These are phyloP conservation scores for Populus deltoides DNA, from an alignment of 345 rosid genomes.

Conservation along the genomic window DNA sequence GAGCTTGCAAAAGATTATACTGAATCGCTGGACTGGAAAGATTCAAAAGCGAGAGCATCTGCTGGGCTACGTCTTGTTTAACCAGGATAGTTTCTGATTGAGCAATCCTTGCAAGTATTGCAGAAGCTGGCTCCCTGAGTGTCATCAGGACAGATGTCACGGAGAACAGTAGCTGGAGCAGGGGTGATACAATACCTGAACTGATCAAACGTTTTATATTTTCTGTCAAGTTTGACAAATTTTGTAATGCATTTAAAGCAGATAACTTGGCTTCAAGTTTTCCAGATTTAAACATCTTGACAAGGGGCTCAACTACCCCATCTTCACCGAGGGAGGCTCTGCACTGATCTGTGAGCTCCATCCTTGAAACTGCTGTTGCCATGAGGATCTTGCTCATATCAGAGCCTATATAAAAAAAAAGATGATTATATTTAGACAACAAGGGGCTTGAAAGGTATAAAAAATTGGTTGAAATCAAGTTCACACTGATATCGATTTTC, in stretches of 20 bases:
- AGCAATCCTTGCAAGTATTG: slow-evolving; percentile 60
- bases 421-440: background rate
- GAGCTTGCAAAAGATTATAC: slow-evolving; percentile 58
- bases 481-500: background rate
- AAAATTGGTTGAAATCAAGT: background rate
- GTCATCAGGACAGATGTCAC: slow-evolving; percentile 80
- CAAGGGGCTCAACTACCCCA: slow-evolving; percentile 61
- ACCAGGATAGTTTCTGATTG: slow-evolving; percentile 58
- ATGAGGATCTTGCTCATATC: slow-evolving; percentile 75
- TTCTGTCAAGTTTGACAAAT: slow-evolving; percentile 44
- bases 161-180: slow-evolving; percentile 73
- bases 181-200: slow-evolving; percentile 48
- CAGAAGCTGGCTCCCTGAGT: slow-evolving; percentile 75
- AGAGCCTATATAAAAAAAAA: slow-evolving; percentile 45
- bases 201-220: slow-evolving; percentile 46
- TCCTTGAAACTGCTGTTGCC: slow-evolving; percentile 67
- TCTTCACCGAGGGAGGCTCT: slow-evolving; percentile 61
- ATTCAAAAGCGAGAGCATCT: slow-evolving; percentile 71
- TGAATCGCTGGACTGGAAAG: slow-evolving; percentile 55
- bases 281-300: slow-evolving; percentile 57
- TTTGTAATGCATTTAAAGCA: slow-evolving; percentile 60
- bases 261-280: slow-evolving; percentile 70
- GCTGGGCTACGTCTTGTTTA: slow-evolving; percentile 58
- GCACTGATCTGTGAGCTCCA: slow-evolving; percentile 65
- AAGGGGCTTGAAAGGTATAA: background rate